Conservation (phyloP, 1,284 basidiomycete genomes). For the Phylloboletellus chloephorus region DNA sequence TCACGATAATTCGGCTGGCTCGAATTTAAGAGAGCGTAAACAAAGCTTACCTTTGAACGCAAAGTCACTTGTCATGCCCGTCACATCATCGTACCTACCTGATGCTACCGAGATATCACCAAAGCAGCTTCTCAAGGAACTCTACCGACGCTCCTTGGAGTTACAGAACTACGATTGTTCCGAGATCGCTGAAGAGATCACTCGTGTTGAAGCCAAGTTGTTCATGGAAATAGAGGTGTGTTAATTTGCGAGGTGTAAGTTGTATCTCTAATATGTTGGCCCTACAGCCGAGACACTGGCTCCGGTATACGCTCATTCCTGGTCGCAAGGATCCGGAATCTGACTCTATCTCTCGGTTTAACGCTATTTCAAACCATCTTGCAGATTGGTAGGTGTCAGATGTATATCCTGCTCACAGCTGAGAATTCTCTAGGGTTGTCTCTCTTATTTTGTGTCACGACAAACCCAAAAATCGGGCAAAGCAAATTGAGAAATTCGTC, state of each 20-base stretch:
- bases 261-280: constrained; percentile 6
- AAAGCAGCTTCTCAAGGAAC: constrained; percentile 59
- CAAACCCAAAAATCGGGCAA: constrained; percentile 55
- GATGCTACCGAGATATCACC: constrained; percentile 31
- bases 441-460: constrained; percentile 78
- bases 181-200: constrained; percentile 75
- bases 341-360: constrained; percentile 65
- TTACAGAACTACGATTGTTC: constrained; percentile 51
- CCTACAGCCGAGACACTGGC: constrained; percentile 71
- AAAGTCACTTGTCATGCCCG: constrained; percentile 33
- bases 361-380: constrained; percentile 67
- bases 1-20: constrained; percentile 21
- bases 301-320: constrained; percentile 64
- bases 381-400: constrained; percentile 57
- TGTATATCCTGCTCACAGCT: constrained; percentile 3
- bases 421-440: constrained; percentile 50
- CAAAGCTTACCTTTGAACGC: constrained; percentile 53
- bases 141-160: constrained; percentile 50
- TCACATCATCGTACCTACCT: constrained; percentile 10
- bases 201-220: constrained; percentile 53
- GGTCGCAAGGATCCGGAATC: constrained; percentile 57
- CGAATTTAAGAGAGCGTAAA: constrained; percentile 51
- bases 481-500: constrained; percentile 72
- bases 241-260: constrained; percentile 4
- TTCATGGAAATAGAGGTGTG: constrained; percentile 69